A percentile compares a stretch with the other conserved stretches of the same genome.
Evolutionary conservation across 2,329 filamentous ascomycete species (phyloP).

Genomic region (Xylaria sp.): DNA sequence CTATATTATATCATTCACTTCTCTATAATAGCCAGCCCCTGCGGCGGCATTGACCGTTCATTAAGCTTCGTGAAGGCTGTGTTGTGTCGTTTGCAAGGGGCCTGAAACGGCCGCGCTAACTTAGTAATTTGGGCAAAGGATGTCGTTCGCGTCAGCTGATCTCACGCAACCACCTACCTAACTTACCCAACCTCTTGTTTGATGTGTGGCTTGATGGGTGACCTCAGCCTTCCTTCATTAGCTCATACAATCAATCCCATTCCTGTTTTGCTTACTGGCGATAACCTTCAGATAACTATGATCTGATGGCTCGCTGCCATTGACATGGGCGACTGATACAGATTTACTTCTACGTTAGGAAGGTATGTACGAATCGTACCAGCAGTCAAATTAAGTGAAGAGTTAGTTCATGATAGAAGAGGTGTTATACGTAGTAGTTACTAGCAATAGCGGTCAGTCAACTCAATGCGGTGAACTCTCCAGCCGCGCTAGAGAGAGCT

Average conservation of each 20-base stretch:
- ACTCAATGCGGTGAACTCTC: neutral
- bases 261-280: constrained; percentile 14
- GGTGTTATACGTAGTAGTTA: neutral
- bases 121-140: too few relatives aligned
- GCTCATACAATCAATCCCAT: neutral
- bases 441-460: neutral
- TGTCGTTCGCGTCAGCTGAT: constrained; percentile 21
- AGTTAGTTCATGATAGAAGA: neutral
- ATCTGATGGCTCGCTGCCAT: neutral
- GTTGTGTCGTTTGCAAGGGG: constrained; percentile 12
- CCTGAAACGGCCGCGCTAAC: constrained; percentile 17
- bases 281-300: neutral
- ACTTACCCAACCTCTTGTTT: neutral
- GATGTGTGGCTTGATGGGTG: neutral
- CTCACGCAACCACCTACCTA: neutral
- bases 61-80: constrained; percentile 2
- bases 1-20: constrained; percentile 3
- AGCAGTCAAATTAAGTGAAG: neutral
- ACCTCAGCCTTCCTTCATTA: constrained; percentile 9
- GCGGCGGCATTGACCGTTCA: constrained; percentile 12
- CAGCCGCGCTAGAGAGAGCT: neutral
- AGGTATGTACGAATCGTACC: neutral
- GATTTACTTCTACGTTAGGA: neutral
- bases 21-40: neutral
- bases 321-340: neutral